Evolutionary conservation across 108 stramenopile species (phyloP).

Genomic region (Skeletonema potamos): DNA sequence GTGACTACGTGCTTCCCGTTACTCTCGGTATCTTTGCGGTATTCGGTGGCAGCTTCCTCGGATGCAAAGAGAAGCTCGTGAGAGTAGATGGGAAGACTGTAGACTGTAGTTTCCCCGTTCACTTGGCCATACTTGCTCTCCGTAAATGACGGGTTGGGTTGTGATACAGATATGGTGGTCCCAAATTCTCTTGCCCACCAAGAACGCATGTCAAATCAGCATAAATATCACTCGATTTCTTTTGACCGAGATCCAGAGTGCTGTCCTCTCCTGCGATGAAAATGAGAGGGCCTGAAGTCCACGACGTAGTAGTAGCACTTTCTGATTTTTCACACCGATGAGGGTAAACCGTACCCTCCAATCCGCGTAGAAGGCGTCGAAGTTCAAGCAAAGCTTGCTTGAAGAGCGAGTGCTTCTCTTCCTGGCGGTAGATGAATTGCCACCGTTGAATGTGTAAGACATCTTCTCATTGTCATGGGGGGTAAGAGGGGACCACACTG

Average conservation of each 20-base stretch:
- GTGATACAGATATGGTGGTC: conserved; percentile 5
- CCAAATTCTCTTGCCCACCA: conserved; percentile 1
- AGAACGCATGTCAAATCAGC: conserved; percentile 13
- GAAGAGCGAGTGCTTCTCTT: conserved; percentile 13
- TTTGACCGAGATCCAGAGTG: conserved; percentile 10
- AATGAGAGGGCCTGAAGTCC: conserved; percentile 11
- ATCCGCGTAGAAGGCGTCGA: conserved; percentile 31
- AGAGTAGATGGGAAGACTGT: conserved; percentile 19
- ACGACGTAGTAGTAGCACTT: not conserved
- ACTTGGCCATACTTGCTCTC: conserved; percentile 1
- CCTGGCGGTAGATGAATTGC: not conserved
- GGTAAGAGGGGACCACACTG: conserved; percentile 23
- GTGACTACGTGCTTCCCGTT: conserved; percentile 2
- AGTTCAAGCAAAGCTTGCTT: conserved; percentile 2
- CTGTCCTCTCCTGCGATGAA: not conserved
- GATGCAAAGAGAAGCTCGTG: conserved; percentile 20
- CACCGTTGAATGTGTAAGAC: conserved; percentile 13
- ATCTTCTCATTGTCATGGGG: conserved; percentile 18
- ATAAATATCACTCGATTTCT: not conserved
- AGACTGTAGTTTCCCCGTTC: conserved; percentile 5
- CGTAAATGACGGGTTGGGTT: conserved; percentile 4
- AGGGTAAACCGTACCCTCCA: conserved; percentile 8
- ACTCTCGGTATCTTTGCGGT: not conserved
- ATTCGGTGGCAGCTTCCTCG: conserved; percentile 9
- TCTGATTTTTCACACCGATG: not conserved